phyloP scores from a whole-genome alignment of 1,139 yeast genomes.

The Pneumocystis canis region DNA sequence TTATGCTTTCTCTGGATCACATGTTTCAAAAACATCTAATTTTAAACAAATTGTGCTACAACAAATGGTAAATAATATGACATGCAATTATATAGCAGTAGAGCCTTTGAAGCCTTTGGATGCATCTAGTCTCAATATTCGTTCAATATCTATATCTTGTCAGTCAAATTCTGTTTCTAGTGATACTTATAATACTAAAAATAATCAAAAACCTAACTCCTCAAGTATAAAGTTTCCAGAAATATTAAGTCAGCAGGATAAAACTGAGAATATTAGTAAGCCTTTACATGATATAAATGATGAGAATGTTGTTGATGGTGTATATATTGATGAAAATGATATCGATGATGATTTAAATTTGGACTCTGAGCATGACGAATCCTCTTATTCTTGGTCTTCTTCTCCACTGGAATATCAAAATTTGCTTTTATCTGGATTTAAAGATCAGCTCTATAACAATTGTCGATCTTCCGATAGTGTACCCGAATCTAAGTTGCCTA shows the following conservation, averaged over 20 bases:
- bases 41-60: neutral
- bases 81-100: neutral
- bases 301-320: constrained; percentile 1
- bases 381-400: constrained; percentile 1
- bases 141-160: neutral
- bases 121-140: neutral
- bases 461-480: neutral
- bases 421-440: neutral
- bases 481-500: neutral
- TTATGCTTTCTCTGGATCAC: neutral
- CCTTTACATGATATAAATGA: neutral
- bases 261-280: neutral
- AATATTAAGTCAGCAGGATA: neutral
- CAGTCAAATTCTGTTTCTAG: neutral
- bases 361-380: constrained; percentile 6
- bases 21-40: neutral
- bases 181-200: neutral
- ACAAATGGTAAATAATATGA: neutral
- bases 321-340: constrained; percentile 11
- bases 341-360: constrained; percentile 11
- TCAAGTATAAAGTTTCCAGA: neutral
- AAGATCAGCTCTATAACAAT: neutral
- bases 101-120: neutral
- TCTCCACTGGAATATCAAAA: constrained; percentile 3
- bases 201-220: neutral